Percentiles rank a stretch among this genome's conserved stretches.
Conservation (phyloP, 2,329 filamentous ascomycete genomes). For the Tolypocladium inflatum region DNA sequence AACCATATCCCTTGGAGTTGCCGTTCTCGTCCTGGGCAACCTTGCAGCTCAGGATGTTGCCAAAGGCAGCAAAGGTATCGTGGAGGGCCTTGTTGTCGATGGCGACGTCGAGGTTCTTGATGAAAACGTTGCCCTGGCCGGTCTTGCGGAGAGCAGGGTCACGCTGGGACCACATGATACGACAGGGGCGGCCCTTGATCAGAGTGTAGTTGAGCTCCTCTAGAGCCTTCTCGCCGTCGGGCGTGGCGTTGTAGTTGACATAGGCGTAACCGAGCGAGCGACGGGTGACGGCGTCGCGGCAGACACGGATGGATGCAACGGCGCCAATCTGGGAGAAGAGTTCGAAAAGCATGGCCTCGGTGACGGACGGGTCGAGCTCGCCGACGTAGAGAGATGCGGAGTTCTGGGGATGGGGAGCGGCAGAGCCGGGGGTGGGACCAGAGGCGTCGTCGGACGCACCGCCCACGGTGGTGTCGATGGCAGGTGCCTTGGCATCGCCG, state of each 20-base stretch:
- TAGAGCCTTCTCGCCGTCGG: conserved; percentile 93
- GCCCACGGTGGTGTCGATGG: conserved; percentile 65
- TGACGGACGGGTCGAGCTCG: conserved; percentile 95
- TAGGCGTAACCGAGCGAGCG: conserved; percentile 98
- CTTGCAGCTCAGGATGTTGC: conserved; percentile 99
- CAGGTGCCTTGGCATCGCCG: conserved; percentile 56
- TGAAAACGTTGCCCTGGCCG: conserved; percentile 98
- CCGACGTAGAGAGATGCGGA: conserved; percentile 98
- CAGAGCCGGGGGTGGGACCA: conserved; percentile 62
- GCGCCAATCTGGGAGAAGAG: conserved; percentile 99
- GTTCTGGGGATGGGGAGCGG: conserved; percentile 72
- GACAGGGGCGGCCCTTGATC: conserved; percentile 97
- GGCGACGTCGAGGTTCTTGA: conserved; percentile 98
- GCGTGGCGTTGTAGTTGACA: conserved; percentile 98
- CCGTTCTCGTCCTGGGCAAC: conserved; percentile 95
- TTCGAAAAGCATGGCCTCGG: conserved; percentile 99
- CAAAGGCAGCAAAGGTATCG: conserved; percentile 97
- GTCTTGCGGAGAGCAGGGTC: conserved; percentile 98
- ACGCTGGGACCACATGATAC: conserved; percentile 99
- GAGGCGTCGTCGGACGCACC: conserved; percentile 48
- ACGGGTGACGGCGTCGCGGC: conserved; percentile 96
- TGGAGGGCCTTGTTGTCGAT: conserved; percentile 99
- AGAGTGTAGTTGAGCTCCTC: conserved; percentile 99
- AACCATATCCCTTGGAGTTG: conserved; percentile 97
- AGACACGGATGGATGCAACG: conserved; percentile 98